These are phyloP conservation scores for Dictyostelium firmibasis DNA, from an alignment of 78 protist species.

Conservation along the genomic window DNA sequence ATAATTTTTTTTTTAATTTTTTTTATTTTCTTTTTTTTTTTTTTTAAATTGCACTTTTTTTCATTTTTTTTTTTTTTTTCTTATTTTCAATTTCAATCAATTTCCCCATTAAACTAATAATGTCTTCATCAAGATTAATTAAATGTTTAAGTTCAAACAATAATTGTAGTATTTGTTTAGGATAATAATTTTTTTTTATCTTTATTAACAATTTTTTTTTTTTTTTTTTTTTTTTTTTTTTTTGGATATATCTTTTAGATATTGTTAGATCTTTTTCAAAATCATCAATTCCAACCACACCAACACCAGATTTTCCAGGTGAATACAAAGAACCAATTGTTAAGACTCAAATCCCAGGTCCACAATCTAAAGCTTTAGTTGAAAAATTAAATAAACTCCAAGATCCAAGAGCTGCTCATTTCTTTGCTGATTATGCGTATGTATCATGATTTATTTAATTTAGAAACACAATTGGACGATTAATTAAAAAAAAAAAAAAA, in stretches of 20 bases:
- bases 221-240: background rate
- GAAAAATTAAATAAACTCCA: conserved; percentile 60
- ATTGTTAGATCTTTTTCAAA: conserved; percentile 16
- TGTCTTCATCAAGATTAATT: background rate
- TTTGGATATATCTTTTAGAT: background rate
- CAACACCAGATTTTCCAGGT: conserved; percentile 82
- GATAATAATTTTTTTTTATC: no score
- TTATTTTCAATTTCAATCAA: background rate
- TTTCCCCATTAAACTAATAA: background rate
- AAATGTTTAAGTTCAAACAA: background rate
- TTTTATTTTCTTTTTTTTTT: no score
- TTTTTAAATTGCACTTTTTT: background rate
- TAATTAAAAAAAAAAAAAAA: no score
- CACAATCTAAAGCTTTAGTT: conserved; percentile 56
- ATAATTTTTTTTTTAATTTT: no score
- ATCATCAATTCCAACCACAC: conserved; percentile 29
- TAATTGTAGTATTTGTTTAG: background rate
- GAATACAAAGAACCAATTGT: conserved; percentile 79
- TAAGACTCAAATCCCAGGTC: conserved; percentile 80
- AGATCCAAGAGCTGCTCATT: conserved; percentile 81
- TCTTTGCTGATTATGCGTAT: conserved; percentile 81
- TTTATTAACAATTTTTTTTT: background rate
- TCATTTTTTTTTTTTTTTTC: background rate
- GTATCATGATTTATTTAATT: background rate
- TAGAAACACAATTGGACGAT: no score